phyloP scores from a whole-genome alignment of 495 filamentous ascomycete species.

The Penicillium flavigenum region DNA sequence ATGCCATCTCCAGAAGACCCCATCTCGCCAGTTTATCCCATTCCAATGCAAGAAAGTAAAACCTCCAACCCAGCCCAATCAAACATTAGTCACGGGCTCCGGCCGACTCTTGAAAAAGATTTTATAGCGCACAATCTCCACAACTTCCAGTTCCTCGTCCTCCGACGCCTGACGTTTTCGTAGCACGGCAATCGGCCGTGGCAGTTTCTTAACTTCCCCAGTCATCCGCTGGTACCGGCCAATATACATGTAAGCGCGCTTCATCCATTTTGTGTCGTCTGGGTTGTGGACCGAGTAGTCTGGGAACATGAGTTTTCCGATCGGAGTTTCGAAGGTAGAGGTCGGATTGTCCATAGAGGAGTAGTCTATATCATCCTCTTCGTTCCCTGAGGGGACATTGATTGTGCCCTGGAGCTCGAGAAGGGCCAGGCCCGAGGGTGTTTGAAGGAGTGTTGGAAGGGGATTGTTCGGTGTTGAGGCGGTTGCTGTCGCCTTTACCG shows the following conservation, averaged over 20 bases:
- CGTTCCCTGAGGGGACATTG: conserved; percentile 49
- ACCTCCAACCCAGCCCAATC: conserved; percentile 9
- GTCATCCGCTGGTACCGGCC: conserved; percentile 86
- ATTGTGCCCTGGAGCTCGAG: conserved; percentile 89
- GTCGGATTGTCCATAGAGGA: conserved; percentile 10
- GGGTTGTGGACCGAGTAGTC: conserved; percentile 57
- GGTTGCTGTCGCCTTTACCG: neutral
- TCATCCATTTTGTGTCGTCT: conserved; percentile 74
- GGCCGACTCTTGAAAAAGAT: conserved; percentile 82
- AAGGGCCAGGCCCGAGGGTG: conserved; percentile 70
- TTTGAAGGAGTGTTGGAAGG: conserved; percentile 82
- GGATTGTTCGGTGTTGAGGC: conserved; percentile 48
- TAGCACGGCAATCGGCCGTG: conserved; percentile 75
- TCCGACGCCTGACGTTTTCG: conserved; percentile 24
- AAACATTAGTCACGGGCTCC: conserved; percentile 69
- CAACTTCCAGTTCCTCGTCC: conserved; percentile 62
- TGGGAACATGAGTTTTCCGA: conserved; percentile 80
- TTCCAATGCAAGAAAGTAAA: neutral
- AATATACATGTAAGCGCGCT: conserved; percentile 80
- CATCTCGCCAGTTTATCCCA: neutral
- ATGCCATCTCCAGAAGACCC: neutral
- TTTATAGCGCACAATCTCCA: conserved; percentile 87
- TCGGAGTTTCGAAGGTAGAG: conserved; percentile 46
- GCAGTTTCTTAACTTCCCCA: conserved; percentile 85
- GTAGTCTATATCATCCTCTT: conserved; percentile 18